Conservation (phyloP, 805 yeast genomes). For the Deakozyma indianensis region DNA sequence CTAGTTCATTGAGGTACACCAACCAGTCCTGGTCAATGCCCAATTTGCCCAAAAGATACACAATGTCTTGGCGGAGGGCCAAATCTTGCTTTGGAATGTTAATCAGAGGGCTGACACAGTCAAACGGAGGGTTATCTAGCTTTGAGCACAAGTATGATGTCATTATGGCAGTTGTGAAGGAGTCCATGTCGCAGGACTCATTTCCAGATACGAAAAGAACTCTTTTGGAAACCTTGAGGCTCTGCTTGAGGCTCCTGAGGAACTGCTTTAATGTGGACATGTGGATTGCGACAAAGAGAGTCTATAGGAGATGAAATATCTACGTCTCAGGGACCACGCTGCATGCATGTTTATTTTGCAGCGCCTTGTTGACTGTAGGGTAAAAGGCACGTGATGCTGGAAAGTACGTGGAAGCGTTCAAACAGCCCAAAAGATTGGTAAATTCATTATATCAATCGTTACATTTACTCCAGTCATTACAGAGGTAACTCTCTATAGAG, state of each 20-base stretch:
- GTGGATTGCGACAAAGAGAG: too few relatives aligned
- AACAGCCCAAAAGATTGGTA: too few relatives aligned
- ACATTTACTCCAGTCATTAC: too few relatives aligned
- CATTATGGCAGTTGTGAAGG: constrained; percentile 61
- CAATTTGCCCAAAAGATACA: constrained; percentile 32
- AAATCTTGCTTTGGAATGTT: constrained; percentile 60
- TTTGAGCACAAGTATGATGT: constrained; percentile 45
- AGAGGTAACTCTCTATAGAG: too few relatives aligned
- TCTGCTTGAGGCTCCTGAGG: neutral
- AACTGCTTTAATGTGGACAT: constrained; percentile 5
- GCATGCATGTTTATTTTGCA: too few relatives aligned
- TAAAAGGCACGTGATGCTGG: too few relatives aligned
- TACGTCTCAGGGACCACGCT: too few relatives aligned
- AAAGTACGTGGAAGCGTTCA: too few relatives aligned
- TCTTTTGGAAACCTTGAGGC: neutral
- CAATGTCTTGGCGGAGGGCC: constrained; percentile 55
- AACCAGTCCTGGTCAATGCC: constrained; percentile 35
- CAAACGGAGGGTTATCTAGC: constrained; percentile 8
- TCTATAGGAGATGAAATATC: too few relatives aligned
- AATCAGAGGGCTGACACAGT: constrained; percentile 49
- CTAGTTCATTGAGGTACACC: constrained; percentile 55
- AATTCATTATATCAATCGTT: too few relatives aligned
- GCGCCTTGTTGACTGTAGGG: too few relatives aligned
- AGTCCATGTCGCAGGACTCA: constrained; percentile 81
- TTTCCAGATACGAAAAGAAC: constrained; percentile 52